Evolutionary conservation across 768 basidiomycete genomes (phyloP), one percentile per base, ranked within the genome.

Genomic region (Leccinum disarticulatum): DNA sequence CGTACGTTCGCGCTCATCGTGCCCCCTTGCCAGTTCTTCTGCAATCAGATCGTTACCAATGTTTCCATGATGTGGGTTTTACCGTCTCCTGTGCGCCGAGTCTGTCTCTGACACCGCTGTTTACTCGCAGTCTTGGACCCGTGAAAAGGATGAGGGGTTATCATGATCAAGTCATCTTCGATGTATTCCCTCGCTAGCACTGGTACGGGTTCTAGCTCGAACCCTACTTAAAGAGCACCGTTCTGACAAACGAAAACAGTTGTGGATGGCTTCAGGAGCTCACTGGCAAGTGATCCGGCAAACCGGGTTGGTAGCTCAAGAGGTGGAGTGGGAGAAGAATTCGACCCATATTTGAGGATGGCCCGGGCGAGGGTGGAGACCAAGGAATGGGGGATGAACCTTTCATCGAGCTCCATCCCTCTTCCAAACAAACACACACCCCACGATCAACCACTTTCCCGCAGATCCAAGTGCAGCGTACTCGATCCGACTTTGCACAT

Each of bases 31-130:
- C 7, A 91, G 88, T 91, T 92, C 78, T 91, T 91, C 69, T 78
- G 85, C 13, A 75, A 87, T 31, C 88, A 90, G 72, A 81, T 90
- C 36, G 64, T 91, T 31, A 74, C 80, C n/a, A 87, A 83, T 57
- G 51, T 90, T 30, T 78, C 82, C 11, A 89, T 86, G 77, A 76
- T 86, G 88, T 46, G 10, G 43, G 43, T 46, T 46, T 43, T 1
- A n/a, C 43, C 19, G 43, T 46, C 19, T 46, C 19, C 43, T 19
- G 19, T 90, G 68, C 48, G 86, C 73, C 15, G 8, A 11, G 54
- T 10, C 35, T 13, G 19, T 30, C 27, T 35, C 46, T 13, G n/a
- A 1, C 25, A 31, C 49, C 58, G 43, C 38, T 52, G 51, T 57
- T 60, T n/a, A 4, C 28, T 10, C 38, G 8, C 61, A 89, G 88